phyloP scores from a whole-genome alignment of 2,329 filamentous ascomycete genomes.

The Colletotrichum tabaci region DNA sequence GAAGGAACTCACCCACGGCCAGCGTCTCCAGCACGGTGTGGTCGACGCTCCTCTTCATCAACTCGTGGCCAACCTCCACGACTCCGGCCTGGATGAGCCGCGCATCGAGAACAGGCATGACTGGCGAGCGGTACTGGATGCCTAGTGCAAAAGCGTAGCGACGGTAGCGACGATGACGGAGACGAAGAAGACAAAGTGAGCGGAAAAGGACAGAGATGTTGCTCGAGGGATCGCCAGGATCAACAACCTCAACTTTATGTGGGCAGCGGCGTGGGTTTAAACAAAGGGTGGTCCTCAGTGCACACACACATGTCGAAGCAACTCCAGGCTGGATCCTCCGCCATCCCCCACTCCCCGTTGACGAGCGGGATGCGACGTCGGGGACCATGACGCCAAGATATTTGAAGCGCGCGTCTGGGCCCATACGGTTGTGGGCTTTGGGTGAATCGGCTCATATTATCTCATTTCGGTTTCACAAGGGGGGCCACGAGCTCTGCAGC shows the following conservation, averaged over 20 bases:
- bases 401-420: conserved; percentile 38
- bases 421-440: conserved; percentile 25
- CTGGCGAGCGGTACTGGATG: too few relatives aligned
- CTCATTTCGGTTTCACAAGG: conserved; percentile 38
- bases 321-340: not conserved
- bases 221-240: conserved; percentile 35
- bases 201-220: conserved; percentile 4
- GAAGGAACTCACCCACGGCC: conserved; percentile 28
- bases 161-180: not conserved
- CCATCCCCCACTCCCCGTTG: not conserved
- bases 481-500: conserved; percentile 4
- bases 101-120: conserved; percentile 36
- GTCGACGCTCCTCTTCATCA: conserved; percentile 38
- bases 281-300: conserved; percentile 4
- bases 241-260: conserved; percentile 3
- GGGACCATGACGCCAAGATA: conserved; percentile 3
- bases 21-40: conserved; percentile 38
- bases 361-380: not conserved
- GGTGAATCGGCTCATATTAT: conserved; percentile 40
- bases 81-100: conserved; percentile 27
- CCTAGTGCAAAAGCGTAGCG: too few relatives aligned
- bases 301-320: conserved; percentile 8
- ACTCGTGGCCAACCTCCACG: conserved; percentile 25
- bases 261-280: not conserved
- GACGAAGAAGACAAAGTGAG: not conserved